Evolutionary conservation across 2,329 filamentous ascomycete species (phyloP).

Genomic region (Aspergillus sp.): DNA sequence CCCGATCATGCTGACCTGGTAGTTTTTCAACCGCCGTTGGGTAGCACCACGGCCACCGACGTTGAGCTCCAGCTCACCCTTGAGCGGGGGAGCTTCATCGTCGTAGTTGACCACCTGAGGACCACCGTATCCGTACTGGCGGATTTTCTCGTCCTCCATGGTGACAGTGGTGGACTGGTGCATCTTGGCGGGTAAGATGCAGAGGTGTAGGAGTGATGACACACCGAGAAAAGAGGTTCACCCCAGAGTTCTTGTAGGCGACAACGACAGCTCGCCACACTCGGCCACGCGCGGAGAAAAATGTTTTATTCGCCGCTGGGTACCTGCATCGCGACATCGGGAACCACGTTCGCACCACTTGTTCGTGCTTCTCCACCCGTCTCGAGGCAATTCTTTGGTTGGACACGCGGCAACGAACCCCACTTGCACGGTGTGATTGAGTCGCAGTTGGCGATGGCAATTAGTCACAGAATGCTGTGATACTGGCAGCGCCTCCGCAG

Average conservation of each 20-base stretch:
- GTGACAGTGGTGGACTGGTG: slow-evolving; percentile 1
- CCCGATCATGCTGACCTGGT: slow-evolving; percentile 38
- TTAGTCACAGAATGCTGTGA: slow-evolving; percentile 6
- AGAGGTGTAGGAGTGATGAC: not conserved
- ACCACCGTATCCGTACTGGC: slow-evolving; percentile 1
- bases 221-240: not conserved
- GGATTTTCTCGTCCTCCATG: slow-evolving; percentile 7
- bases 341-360: slow-evolving; percentile 6
- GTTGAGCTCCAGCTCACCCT: slow-evolving; percentile 34
- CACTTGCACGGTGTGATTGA: not conserved
- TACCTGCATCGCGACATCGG: slow-evolving; percentile 11
- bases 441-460: not conserved
- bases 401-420: not conserved
- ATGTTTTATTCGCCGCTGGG: slow-evolving; percentile 2
- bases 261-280: slow-evolving; percentile 4
- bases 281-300: slow-evolving; percentile 1
- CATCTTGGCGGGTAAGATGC: slow-evolving; percentile 2
- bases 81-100: slow-evolving; percentile 15
- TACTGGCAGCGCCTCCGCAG: not conserved
- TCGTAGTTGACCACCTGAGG: slow-evolving; percentile 6
- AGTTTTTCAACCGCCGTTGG: slow-evolving; percentile 38
- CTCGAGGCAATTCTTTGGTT: slow-evolving; percentile 1
- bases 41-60: slow-evolving; percentile 35
- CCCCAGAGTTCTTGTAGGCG: not conserved
- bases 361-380: not conserved